A percentile compares a stretch with the other conserved stretches of the same genome.
Evolutionary conservation across 2,329 filamentous ascomycete genomes (phyloP).

Genomic region (Rhytidhysteron rufulum): DNA sequence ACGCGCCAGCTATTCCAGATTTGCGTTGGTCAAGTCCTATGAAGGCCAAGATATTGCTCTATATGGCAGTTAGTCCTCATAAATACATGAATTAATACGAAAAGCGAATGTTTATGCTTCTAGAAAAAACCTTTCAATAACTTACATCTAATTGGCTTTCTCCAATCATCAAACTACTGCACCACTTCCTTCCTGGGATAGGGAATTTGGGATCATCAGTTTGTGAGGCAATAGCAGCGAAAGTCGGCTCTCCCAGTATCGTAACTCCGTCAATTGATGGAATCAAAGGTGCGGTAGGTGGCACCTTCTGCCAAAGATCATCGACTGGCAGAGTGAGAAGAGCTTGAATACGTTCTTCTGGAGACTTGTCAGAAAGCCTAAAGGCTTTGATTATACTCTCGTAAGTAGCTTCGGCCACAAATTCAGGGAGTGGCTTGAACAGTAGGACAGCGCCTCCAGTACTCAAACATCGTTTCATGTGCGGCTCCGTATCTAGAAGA

Average conservation of each 20-base stretch:
- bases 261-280: slow-evolving; percentile 45
- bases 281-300: slow-evolving; percentile 28
- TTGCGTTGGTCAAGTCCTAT: slow-evolving; percentile 21
- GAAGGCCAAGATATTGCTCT: slow-evolving; percentile 25
- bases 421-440: slow-evolving; percentile 36
- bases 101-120: not conserved
- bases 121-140: slow-evolving; percentile 3
- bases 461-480: slow-evolving; percentile 40
- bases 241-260: slow-evolving; percentile 28
- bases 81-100: not conserved
- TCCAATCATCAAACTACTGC: slow-evolving; percentile 45
- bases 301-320: slow-evolving; percentile 40
- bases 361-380: slow-evolving; percentile 33
- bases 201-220: slow-evolving; percentile 17
- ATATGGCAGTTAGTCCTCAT: not conserved
- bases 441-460: slow-evolving; percentile 39
- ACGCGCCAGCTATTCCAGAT: slow-evolving; percentile 29
- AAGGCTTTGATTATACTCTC: slow-evolving; percentile 37
- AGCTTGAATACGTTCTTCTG: slow-evolving; percentile 40
- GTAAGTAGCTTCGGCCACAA: slow-evolving; percentile 42
- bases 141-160: slow-evolving; percentile 47
- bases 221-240: slow-evolving; percentile 19
- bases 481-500: slow-evolving; percentile 24
- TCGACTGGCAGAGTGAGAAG: slow-evolving; percentile 39
- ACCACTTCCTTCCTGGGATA: slow-evolving; percentile 45